These are phyloP conservation scores for Darksidea phi DNA, from an alignment of 495 filamentous ascomycete genomes.

Conservation along the genomic window DNA sequence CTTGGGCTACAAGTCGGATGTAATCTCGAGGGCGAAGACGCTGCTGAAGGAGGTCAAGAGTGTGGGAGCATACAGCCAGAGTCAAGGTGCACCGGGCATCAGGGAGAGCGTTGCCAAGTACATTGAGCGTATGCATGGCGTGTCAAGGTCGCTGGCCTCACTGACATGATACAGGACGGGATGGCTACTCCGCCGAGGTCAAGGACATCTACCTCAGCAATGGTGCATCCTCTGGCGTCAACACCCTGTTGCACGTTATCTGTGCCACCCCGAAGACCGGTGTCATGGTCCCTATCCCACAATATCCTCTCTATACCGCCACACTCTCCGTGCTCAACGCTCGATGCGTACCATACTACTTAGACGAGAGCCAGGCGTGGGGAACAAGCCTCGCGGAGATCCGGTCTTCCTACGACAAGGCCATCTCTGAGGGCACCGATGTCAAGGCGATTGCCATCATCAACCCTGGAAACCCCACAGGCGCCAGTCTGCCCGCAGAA, in stretches of 20 bases:
- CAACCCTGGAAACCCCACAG: constrained; percentile 97
- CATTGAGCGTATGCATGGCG: constrained; percentile 65
- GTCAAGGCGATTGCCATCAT: constrained; percentile 92
- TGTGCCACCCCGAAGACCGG: constrained; percentile 76
- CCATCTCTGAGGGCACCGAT: constrained; percentile 72
- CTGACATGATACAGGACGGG: constrained; percentile 56
- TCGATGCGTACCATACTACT: constrained; percentile 83
- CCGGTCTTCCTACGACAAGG: constrained; percentile 64
- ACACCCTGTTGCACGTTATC: constrained; percentile 86
- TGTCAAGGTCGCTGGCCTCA: not conserved
- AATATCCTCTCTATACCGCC: constrained; percentile 97
- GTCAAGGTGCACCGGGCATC: constrained; percentile 80
- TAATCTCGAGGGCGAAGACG: constrained; percentile 75
- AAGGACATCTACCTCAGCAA: constrained; percentile 80
- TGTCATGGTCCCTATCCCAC: constrained; percentile 90
- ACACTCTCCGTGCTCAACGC: constrained; percentile 85
- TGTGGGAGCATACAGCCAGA: constrained; percentile 94
- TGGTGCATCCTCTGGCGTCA: constrained; percentile 91
- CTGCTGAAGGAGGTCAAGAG: constrained; percentile 80
- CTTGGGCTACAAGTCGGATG: constrained; percentile 83
- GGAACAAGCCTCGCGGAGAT: constrained; percentile 81
- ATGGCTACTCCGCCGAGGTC: constrained; percentile 79
- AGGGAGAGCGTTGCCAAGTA: constrained; percentile 87
- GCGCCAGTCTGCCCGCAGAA: constrained; percentile 71
- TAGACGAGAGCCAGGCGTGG: constrained; percentile 84